A percentile compares a stretch with the other conserved stretches of the same genome.
Conservation (phyloP, 805 yeast genomes). For the Ogataea parapolymorpha region DNA sequence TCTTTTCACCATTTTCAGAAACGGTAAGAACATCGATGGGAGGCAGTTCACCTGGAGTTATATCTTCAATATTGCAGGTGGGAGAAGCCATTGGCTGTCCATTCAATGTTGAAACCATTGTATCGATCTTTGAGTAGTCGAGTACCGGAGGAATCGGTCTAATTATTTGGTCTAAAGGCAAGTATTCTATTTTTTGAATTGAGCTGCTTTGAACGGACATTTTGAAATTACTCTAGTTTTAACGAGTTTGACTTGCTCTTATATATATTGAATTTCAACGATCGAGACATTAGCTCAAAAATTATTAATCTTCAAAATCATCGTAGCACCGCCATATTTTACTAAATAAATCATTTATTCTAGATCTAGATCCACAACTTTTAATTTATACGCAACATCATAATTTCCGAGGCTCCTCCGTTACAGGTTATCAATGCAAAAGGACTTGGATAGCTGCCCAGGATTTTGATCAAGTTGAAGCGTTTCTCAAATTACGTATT, state of each 20-base stretch:
- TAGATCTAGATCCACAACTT: no score
- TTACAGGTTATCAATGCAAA: no score
- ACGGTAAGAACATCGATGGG: conserved; percentile 77
- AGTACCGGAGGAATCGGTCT: conserved; percentile 86
- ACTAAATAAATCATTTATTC: no score
- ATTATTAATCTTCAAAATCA: no score
- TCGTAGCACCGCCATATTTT: no score
- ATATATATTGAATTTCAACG: not conserved
- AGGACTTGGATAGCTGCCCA: no score
- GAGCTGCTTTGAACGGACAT: conserved; percentile 72
- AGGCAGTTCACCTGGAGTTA: conserved; percentile 65
- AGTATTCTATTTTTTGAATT: conserved; percentile 47
- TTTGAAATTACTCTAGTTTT: no score
- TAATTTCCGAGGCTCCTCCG: no score
- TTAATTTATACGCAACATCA: no score
- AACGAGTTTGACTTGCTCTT: not conserved
- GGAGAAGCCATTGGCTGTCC: conserved; percentile 63
- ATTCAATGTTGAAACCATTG: conserved; percentile 70
- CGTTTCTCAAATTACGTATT: no score
- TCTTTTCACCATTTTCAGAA: conserved; percentile 54
- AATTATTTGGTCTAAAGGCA: conserved; percentile 65
- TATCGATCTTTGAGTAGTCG: conserved; percentile 67
- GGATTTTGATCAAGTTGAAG: no score
- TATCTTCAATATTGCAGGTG: conserved; percentile 50
- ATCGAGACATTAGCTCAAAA: not conserved